Evolutionary conservation across 1,139 yeast genomes (phyloP).

Genomic region (Pneumocystis wakefieldiae): DNA sequence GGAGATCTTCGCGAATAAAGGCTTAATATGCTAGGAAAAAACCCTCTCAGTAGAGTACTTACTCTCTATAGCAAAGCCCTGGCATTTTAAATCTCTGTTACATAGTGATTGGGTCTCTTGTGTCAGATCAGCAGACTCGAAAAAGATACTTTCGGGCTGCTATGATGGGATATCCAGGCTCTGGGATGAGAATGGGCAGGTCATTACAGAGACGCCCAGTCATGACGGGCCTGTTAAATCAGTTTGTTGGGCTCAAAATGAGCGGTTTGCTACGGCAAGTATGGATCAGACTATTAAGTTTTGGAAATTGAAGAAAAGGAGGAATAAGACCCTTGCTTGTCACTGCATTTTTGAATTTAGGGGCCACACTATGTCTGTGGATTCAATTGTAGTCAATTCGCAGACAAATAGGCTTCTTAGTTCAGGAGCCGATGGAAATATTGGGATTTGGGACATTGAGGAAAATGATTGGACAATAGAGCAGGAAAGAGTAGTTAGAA

Average conservation of each 20-base stretch:
- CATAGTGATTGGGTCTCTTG: conserved; percentile 96
- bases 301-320: conserved; percentile 55
- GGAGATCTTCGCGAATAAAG: no score
- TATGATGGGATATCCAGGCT: conserved; percentile 90
- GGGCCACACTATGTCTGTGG: not conserved
- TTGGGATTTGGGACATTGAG: conserved; percentile 81
- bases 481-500: conserved; percentile 41
- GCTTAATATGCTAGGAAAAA: conserved; percentile 34
- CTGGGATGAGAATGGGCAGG: conserved; percentile 71
- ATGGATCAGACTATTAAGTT: conserved; percentile 77
- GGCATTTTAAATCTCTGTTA: conserved; percentile 70
- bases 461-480: conserved; percentile 63
- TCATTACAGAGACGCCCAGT: conserved; percentile 68
- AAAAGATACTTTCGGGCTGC: conserved; percentile 65
- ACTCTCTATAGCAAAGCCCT: conserved; percentile 84
- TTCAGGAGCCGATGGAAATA: conserved; percentile 66
- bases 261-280: conserved; percentile 71
- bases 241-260: conserved; percentile 50
- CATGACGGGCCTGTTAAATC: conserved; percentile 76
- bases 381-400: conserved; percentile 34
- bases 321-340: conserved; percentile 19
- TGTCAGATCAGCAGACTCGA: conserved; percentile 33
- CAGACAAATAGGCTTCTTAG: conserved; percentile 50
- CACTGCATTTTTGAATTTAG: not conserved
- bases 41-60: conserved; percentile 74